Evolutionary conservation across 306 rosid species (phyloP), one percentile per base, ranked within the genome.

Genomic region (Quercus dentata): DNA sequence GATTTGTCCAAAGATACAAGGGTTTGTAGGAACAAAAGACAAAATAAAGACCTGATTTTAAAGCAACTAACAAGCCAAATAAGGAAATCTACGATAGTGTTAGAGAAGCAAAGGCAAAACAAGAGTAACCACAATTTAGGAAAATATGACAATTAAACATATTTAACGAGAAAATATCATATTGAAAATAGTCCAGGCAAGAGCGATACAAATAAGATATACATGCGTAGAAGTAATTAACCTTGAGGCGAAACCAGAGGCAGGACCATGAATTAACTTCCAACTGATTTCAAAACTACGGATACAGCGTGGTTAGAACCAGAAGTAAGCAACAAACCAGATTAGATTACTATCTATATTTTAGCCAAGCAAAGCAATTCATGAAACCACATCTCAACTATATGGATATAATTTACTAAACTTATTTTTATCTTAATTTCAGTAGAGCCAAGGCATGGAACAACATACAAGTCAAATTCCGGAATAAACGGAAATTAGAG

Each of bases 381-480:
- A 52, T 5, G n/a, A 52, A 9, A 6, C 30, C 57, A 57, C 54
- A 25, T 63, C 18, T 38, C 56, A 5, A 21, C 44, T 8, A 73
- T 74, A 23, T 67, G 59, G 49, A 75, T 67, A 76, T 23, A 69
- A 84, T 76, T 74, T 64, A 76, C 84, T 82, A 68, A 82, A 79
- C 13, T 44, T 70, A 68, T 27, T 46, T 51, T 52, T 31, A 33
- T 44, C 56, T 87, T 84, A 73, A 77, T 81, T 76, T 79, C 62
- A 79, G 81, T 31, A 55, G 76, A 81, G 76, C 73, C 86, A 73
- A 62, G 55, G 46, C 68, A 81, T 81, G 78, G 80, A 73, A 81
- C 82, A 82, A 21, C 84, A 87, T 84, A 74, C 83, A 84, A 35
- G 85, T 74, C 74, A 79, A 76, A 79, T 79, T 69, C n/a, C 83